Evolutionary conservation across 108 stramenopile genomes (phyloP).

Genomic region (Nitzschia sp.): DNA sequence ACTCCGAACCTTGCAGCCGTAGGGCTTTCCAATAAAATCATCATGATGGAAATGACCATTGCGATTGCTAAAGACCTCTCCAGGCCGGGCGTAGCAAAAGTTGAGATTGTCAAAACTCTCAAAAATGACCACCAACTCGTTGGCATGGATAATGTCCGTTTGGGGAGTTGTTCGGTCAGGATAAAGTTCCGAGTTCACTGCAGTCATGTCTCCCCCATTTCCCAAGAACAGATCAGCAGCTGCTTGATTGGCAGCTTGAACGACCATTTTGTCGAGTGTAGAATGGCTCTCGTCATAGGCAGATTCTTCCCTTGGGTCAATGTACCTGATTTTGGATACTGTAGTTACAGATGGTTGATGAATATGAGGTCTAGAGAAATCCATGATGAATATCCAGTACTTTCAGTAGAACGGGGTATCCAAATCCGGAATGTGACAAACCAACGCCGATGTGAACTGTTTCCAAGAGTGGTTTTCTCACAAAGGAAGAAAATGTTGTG

Average conservation of each 20-base stretch:
- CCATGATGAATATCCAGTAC: conserved; percentile 33
- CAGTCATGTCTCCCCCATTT: conserved; percentile 1
- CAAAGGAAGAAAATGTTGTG: too few relatives aligned
- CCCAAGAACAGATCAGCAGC: conserved; percentile 69
- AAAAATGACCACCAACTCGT: conserved; percentile 78
- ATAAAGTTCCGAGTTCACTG: conserved; percentile 54
- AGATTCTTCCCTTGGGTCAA: background rate
- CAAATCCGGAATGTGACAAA: background rate
- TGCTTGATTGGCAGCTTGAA: conserved; percentile 69
- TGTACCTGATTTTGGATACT: conserved; percentile 46
- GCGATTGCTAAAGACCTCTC: conserved; percentile 72
- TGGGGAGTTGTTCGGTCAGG: conserved; percentile 54
- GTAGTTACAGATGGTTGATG: conserved; percentile 41
- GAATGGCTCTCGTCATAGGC: conserved; percentile 3
- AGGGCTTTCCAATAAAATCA: conserved; percentile 85
- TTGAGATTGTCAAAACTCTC: conserved; percentile 78
- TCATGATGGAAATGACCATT: conserved; percentile 89
- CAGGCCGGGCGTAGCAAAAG: conserved; percentile 79
- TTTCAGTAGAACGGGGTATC: background rate
- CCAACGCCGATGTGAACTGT: background rate
- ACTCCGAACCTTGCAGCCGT: conserved; percentile 79
- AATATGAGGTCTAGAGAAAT: conserved; percentile 49
- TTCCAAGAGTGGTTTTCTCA: background rate
- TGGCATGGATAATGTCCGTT: conserved; percentile 50
- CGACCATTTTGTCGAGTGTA: conserved; percentile 39